Evolutionary conservation across 192 early-diverging fungal genomes (phyloP), one percentile per base, ranked within the genome.

Genomic region (Ambispora gerdemannii): DNA sequence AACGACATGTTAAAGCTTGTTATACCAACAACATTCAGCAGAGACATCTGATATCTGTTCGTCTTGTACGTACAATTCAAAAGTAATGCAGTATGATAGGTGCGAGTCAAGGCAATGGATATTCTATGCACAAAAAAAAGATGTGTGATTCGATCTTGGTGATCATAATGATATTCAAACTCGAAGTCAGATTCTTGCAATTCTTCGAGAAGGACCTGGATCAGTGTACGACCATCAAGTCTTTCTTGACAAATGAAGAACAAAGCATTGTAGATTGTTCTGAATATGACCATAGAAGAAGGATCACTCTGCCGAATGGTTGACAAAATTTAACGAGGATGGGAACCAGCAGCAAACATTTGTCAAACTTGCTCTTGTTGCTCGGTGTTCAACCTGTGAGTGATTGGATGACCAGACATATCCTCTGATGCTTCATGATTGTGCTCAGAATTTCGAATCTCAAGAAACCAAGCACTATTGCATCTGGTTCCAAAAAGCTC

Each of bases 391-490:
- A 53, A 53, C 20, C 7, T 53, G 20, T 22, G 20, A 53, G 7
- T 53, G 20, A 53, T 53, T 53, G 20, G 51, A 53, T 53, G 51
- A 20, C 51, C 20, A 53, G 20, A 53, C 20, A 53, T 53, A 53
- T 53, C 20, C 20, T 53, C n/a, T 53, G 7, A 53, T 53, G 20
- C 51, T 53, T 53, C 20, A 22, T 53, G 20, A 53, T 53, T 53
- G 20, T 53, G 20, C 51, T 53, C 20, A 53, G 7, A 53, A n/a
- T 53, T 20, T 10, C 20, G 22, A 7, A 53, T 22, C 51, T 53
- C 51, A 53, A 53, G 43, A 53, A n/a, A 20, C 51, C 51, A 53
- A 20, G 20, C 20, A 53, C 20, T 22, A 7, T 53, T 53, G 7
- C 51, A 22, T 53, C 43, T 47, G 43, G 43, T 47, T 17, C 43